Evolutionary conservation across 1,284 basidiomycete species (phyloP).

Genomic region (Marasmius oreades): DNA sequence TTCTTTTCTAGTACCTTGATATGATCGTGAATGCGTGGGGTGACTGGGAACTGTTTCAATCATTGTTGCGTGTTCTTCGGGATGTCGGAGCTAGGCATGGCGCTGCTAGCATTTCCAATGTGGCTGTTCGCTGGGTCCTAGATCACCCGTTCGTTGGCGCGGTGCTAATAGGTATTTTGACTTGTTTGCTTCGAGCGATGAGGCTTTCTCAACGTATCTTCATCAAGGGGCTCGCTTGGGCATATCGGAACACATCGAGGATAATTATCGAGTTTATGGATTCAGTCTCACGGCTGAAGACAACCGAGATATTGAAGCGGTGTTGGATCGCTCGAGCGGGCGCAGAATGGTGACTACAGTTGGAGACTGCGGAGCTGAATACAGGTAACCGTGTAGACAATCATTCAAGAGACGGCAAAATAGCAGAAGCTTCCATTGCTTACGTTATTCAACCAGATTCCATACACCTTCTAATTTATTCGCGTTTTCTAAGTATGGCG

Average conservation of each 20-base stretch:
- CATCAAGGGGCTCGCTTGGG: slow-evolving; percentile 65
- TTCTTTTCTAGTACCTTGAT: slow-evolving; percentile 65
- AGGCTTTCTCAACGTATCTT: neutral
- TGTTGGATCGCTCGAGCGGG: slow-evolving; percentile 58
- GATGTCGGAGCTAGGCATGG: slow-evolving; percentile 65
- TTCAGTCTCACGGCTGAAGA: slow-evolving; percentile 57
- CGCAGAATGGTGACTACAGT: slow-evolving; percentile 60
- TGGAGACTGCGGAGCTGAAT: slow-evolving; percentile 82
- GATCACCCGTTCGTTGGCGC: slow-evolving; percentile 77
- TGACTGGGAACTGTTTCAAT: slow-evolving; percentile 70
- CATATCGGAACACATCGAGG: slow-evolving; percentile 68
- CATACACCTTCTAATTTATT: no score
- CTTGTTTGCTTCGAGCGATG: slow-evolving; percentile 8
- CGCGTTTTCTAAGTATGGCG: no score
- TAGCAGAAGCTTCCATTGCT: no score
- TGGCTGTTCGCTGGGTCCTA: slow-evolving; percentile 78
- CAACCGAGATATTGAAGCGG: slow-evolving; percentile 53
- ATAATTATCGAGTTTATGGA: slow-evolving; percentile 61
- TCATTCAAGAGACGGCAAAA: no score
- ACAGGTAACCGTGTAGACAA: slow-evolving; percentile 48
- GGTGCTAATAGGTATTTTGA: slow-evolving; percentile 62
- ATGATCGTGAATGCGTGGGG: slow-evolving; percentile 80
- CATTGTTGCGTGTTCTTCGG: slow-evolving; percentile 54
- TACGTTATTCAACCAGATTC: no score
- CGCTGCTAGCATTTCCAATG: slow-evolving; percentile 69